phyloP scores from a whole-genome alignment of 805 yeast genomes.

The Saccharomycopsis sp. region DNA sequence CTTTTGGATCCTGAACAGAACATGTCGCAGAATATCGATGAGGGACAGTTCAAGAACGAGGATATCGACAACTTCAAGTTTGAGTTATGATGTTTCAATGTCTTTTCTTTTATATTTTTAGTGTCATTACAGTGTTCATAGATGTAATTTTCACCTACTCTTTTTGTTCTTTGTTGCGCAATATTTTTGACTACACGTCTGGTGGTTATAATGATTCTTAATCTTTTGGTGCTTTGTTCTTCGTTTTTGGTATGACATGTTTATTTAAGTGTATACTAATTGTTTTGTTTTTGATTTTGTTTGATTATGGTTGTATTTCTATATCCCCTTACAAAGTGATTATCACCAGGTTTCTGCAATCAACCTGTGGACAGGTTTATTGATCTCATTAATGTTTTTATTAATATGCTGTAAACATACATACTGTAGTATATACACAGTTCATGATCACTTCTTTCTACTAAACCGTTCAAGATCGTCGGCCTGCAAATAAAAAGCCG shows the following conservation, averaged over 20 bases:
- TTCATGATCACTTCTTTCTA: conserved; percentile 6
- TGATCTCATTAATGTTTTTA: no score
- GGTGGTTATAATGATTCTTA: background rate
- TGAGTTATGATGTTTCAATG: background rate
- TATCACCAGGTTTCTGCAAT: no score
- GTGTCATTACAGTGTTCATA: background rate
- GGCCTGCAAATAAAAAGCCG: conserved; percentile 20
- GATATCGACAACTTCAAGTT: background rate
- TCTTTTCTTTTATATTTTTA: background rate
- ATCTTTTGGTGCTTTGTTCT: background rate
- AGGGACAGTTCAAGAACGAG: background rate
- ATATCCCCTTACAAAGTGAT: no score
- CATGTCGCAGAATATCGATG: background rate
- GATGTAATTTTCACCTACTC: background rate
- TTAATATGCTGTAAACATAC: background rate
- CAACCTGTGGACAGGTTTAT: no score
- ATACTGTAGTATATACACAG: background rate
- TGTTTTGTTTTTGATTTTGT: no score
- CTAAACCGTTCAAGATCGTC: conserved; percentile 19
- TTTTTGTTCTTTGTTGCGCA: no score
- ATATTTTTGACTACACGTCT: background rate
- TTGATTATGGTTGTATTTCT: no score
- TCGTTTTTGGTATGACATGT: no score
- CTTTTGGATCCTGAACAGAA: background rate
- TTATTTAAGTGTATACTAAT: background rate